Conservation (phyloP, 2,329 filamentous ascomycete species). For the Xylaria sp. region DNA sequence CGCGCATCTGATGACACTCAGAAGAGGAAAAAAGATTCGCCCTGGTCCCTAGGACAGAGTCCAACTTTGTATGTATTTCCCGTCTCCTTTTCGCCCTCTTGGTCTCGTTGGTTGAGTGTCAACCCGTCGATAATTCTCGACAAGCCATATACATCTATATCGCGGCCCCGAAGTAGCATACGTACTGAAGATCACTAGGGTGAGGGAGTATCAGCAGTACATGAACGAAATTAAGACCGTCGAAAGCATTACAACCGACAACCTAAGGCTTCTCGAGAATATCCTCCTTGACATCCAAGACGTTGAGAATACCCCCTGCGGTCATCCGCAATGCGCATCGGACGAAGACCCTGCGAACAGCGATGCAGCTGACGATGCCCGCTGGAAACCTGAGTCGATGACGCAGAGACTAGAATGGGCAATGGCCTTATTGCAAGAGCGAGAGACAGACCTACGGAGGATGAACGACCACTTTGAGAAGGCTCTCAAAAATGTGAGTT, state of each 20-base stretch:
- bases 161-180: no score
- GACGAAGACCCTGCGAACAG: background rate
- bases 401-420: slow-evolving; percentile 12
- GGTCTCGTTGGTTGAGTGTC: no score
- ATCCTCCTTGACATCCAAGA: slow-evolving; percentile 5
- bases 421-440: slow-evolving; percentile 4
- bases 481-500: slow-evolving; percentile 6
- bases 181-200: background rate
- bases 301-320: background rate
- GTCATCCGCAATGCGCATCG: background rate
- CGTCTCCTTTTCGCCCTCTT: background rate
- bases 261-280: background rate
- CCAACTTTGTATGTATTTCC: slow-evolving; percentile 6
- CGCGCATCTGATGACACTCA: background rate
- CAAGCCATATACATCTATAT: no score
- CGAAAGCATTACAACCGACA: slow-evolving; percentile 11
- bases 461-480: slow-evolving; percentile 1
- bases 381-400: slow-evolving; percentile 11
- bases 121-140: background rate
- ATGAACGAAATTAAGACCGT: slow-evolving; percentile 8
- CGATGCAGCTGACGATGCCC: background rate
- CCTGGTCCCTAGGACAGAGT: slow-evolving; percentile 10
- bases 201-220: slow-evolving; percentile 13
- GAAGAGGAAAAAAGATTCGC: slow-evolving; percentile 12
- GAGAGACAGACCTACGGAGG: slow-evolving; percentile 3